A percentile compares a stretch with the other conserved stretches of the same genome.
phyloP scores from a whole-genome alignment of 495 filamentous ascomycete species.

The Jackrogersella multiformis region DNA sequence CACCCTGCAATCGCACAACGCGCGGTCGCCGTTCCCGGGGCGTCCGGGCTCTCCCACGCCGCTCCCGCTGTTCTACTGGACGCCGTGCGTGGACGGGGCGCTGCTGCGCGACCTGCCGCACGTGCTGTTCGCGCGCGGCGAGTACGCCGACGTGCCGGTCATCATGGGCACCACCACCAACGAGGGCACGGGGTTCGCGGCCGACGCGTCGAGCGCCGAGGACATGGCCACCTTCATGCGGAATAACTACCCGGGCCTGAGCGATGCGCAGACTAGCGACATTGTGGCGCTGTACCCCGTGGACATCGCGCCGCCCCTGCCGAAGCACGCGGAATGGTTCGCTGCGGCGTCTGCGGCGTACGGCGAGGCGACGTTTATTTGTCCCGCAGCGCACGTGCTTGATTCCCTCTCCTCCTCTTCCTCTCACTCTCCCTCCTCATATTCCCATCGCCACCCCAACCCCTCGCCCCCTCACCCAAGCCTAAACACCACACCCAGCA shows the following conservation, averaged over 20 bases:
- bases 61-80: conserved; percentile 61
- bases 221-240: conserved; percentile 60
- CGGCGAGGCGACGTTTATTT: conserved; percentile 71
- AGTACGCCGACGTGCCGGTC: conserved; percentile 47
- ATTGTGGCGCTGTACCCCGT: conserved; percentile 48
- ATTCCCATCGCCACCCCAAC: not conserved
- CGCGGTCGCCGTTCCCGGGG: conserved; percentile 55
- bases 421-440: too few relatives aligned
- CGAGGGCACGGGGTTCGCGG: conserved; percentile 62
- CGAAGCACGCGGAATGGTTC: conserved; percentile 49
- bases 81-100: conserved; percentile 70
- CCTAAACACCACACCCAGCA: not conserved
- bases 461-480: not conserved
- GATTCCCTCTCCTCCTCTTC: conserved; percentile 3
- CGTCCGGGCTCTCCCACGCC: conserved; percentile 49
- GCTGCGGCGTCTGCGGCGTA: conserved; percentile 60
- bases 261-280: conserved; percentile 55
- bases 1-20: conserved; percentile 63
- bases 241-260: conserved; percentile 57
- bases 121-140: conserved; percentile 39
- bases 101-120: conserved; percentile 58
- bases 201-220: conserved; percentile 53
- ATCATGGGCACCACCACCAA: conserved; percentile 58
- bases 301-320: conserved; percentile 21
- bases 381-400: conserved; percentile 59